These are phyloP conservation scores for Globisporangium spiculum DNA, from an alignment of 352 stramenopile species.

Conservation along the genomic window DNA sequence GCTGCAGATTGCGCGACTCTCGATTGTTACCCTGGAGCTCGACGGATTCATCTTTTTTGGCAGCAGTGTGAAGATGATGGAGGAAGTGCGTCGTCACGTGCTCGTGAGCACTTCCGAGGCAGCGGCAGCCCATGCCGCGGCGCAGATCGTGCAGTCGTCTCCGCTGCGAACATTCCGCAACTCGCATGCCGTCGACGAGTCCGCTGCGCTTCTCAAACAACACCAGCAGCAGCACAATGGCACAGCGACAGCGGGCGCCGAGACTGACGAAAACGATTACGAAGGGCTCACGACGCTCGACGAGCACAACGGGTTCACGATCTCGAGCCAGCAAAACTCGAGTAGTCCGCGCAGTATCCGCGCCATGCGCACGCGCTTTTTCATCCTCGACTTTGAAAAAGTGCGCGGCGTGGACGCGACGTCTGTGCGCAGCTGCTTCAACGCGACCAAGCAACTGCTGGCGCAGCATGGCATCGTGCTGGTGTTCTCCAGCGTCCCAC, in stretches of 20 bases:
- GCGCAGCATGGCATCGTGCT: constrained; percentile 73
- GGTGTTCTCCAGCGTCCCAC: constrained; percentile 71
- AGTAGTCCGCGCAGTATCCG: constrained; percentile 36
- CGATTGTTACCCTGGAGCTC: constrained; percentile 85
- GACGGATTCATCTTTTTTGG: constrained; percentile 89
- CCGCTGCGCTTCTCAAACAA: not conserved
- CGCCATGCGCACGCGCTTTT: constrained; percentile 75
- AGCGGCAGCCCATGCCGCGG: constrained; percentile 8
- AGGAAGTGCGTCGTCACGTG: constrained; percentile 82
- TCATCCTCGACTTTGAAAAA: constrained; percentile 88
- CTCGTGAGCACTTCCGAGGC: constrained; percentile 43
- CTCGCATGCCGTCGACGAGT: constrained; percentile 4
- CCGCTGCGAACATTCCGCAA: constrained; percentile 15
- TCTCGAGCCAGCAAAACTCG: constrained; percentile 22
- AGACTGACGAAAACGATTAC: constrained; percentile 4
- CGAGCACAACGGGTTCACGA: constrained; percentile 35
- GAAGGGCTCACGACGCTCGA: constrained; percentile 66
- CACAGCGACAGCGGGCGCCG: not conserved
- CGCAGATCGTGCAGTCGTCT: constrained; percentile 10
- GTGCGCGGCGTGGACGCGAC: constrained; percentile 89
- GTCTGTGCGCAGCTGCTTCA: constrained; percentile 84
- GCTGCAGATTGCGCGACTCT: constrained; percentile 64
- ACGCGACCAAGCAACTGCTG: constrained; percentile 80
- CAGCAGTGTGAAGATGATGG: constrained; percentile 85
- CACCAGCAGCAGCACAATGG: constrained; percentile 3